Percentiles rank a stretch among this genome's conserved stretches.
Evolutionary conservation across 495 filamentous ascomycete genomes (phyloP).

Genomic region (Neurospora sp.): DNA sequence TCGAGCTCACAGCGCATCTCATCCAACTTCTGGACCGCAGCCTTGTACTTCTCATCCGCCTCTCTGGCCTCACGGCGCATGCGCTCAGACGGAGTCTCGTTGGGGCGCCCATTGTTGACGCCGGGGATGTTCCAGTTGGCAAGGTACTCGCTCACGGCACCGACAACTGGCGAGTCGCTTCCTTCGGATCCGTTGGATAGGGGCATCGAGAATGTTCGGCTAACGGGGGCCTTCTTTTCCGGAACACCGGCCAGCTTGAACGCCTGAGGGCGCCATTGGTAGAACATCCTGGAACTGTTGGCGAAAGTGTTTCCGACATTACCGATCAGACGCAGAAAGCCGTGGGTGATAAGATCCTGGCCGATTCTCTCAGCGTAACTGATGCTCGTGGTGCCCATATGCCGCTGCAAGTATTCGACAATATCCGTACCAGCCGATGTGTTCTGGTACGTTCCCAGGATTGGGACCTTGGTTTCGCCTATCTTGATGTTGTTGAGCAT

Average conservation of each 20-base stretch:
- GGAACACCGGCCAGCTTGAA: slow-evolving; percentile 82
- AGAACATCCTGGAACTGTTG: slow-evolving; percentile 93
- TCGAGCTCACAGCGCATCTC: slow-evolving; percentile 85
- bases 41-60: slow-evolving; percentile 89
- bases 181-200: slow-evolving; percentile 40
- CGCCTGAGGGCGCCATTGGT: slow-evolving; percentile 90
- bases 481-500: slow-evolving; percentile 81
- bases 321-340: slow-evolving; percentile 83
- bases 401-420: slow-evolving; percentile 83
- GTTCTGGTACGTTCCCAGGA: slow-evolving; percentile 89
- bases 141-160: slow-evolving; percentile 77
- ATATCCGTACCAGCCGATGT: slow-evolving; percentile 85
- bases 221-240: slow-evolving; percentile 67
- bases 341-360: slow-evolving; percentile 79
- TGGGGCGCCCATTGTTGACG: slow-evolving; percentile 70
- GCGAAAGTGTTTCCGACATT: slow-evolving; percentile 93
- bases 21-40: slow-evolving; percentile 72
- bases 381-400: slow-evolving; percentile 73
- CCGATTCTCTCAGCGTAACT: slow-evolving; percentile 87
- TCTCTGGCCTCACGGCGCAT: slow-evolving; percentile 84
- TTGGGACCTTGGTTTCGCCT: slow-evolving; percentile 86
- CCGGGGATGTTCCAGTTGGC: slow-evolving; percentile 69
- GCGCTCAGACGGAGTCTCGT: slow-evolving; percentile 80
- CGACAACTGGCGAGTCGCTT: slow-evolving; percentile 60
- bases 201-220: slow-evolving; percentile 58